These are phyloP conservation scores for Metschnikowia similis DNA, from an alignment of 805 yeast species.

Conservation along the genomic window DNA sequence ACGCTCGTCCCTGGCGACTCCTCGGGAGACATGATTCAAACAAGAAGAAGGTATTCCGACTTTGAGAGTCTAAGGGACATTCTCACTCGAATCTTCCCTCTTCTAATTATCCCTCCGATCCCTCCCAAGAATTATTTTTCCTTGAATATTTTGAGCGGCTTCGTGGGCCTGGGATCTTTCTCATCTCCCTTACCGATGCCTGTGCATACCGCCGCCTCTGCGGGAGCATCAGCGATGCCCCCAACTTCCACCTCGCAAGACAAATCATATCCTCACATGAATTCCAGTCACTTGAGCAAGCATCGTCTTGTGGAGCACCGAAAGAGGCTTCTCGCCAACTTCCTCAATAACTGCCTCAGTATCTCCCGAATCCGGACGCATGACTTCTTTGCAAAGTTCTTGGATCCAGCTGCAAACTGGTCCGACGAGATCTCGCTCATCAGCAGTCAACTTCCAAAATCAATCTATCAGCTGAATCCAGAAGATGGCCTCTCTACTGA, in stretches of 20 bases:
- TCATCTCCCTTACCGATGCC: not conserved
- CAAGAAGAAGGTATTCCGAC: conserved; percentile 86
- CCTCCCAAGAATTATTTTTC: conserved; percentile 53
- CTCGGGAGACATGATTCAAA: conserved; percentile 42
- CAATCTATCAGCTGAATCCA: conserved; percentile 40
- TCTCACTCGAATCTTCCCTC: conserved; percentile 70
- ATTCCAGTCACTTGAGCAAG: conserved; percentile 38
- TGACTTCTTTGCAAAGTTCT: conserved; percentile 65
- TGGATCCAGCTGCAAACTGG: conserved; percentile 86
- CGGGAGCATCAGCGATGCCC: conserved; percentile 6
- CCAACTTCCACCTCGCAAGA: conserved; percentile 6
- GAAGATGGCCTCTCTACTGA: conserved; percentile 40
- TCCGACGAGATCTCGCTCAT: conserved; percentile 52
- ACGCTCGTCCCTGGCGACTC: conserved; percentile 44
- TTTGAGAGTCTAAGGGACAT: conserved; percentile 78
- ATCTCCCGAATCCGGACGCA: conserved; percentile 54
- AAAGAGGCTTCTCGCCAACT: conserved; percentile 50
- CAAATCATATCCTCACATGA: conserved; percentile 29
- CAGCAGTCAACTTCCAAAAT: conserved; percentile 36
- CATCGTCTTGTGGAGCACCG: conserved; percentile 36
- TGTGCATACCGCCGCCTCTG: not conserved
- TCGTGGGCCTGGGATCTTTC: conserved; percentile 17
- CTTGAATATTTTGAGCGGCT: conserved; percentile 30
- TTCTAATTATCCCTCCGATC: conserved; percentile 85
- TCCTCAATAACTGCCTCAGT: conserved; percentile 68